Conservation (phyloP, 2,329 filamentous ascomycete species). For the Pseudogymnoascus sp. region DNA sequence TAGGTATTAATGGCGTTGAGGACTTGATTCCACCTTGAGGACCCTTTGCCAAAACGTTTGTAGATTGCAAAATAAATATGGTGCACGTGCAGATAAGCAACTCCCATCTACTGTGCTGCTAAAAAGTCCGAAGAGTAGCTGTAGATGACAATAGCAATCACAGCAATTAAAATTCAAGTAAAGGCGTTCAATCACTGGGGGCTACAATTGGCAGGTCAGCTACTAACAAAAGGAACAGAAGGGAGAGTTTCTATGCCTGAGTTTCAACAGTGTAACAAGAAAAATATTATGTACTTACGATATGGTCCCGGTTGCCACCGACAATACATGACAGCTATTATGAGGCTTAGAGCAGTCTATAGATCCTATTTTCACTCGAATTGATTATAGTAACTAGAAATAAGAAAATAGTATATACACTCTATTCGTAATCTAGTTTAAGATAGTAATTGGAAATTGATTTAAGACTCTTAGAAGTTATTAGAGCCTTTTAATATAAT, state of each 20-base stretch:
- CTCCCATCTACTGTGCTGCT: no score
- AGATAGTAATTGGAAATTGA: neutral
- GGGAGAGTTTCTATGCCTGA: no score
- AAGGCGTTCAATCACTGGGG: no score
- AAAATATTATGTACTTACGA: no score
- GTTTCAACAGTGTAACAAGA: no score
- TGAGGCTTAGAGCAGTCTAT: neutral
- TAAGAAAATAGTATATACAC: neutral
- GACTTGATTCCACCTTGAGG: neutral
- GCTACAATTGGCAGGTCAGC: no score
- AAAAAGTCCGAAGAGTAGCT: no score
- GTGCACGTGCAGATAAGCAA: constrained; percentile 4
- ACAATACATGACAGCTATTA: no score
- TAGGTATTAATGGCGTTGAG: neutral
- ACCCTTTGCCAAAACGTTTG: neutral
- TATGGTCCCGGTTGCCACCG: no score
- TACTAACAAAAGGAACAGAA: no score
- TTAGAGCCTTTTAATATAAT: neutral
- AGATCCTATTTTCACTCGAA: neutral
- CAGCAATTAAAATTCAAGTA: no score
- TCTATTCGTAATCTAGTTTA: neutral
- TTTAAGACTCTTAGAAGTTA: neutral
- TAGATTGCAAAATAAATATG: neutral
- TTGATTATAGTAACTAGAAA: neutral
- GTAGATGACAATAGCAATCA: no score